Percentiles rank a stretch among this genome's conserved stretches.
These are phyloP conservation scores for Phytophthora rubi DNA, from an alignment of 352 stramenopile species.

Conservation along the genomic window DNA sequence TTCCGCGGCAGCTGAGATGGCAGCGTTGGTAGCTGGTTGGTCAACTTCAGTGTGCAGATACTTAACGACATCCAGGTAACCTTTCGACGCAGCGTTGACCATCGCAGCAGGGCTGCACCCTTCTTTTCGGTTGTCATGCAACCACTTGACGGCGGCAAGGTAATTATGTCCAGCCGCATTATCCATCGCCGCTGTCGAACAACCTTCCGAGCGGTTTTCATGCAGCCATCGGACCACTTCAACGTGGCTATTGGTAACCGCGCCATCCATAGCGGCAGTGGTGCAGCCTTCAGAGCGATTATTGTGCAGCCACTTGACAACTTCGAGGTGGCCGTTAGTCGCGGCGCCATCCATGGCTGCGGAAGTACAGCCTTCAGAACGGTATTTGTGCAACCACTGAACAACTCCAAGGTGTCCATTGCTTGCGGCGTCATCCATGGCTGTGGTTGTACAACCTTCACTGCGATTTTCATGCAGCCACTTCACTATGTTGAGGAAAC, in stretches of 20 bases:
- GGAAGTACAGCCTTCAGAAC: slow-evolving; percentile 18
- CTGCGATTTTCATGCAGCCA: slow-evolving; percentile 8
- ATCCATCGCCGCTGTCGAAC: slow-evolving; percentile 30
- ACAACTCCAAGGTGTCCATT: slow-evolving; percentile 5
- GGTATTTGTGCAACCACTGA: slow-evolving; percentile 25
- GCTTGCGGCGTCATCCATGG: slow-evolving; percentile 23
- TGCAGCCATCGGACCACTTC: slow-evolving; percentile 14
- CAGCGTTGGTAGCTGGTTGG: slow-evolving; percentile 16
- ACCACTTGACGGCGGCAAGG: slow-evolving; percentile 21
- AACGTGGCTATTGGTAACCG: slow-evolving; percentile 4
- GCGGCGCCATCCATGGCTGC: slow-evolving; percentile 29
- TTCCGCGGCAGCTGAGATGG: slow-evolving; percentile 17
- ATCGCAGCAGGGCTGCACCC: slow-evolving; percentile 26
- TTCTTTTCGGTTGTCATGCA: slow-evolving; percentile 17
- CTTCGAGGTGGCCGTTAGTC: background rate
- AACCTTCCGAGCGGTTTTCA: slow-evolving; percentile 23
- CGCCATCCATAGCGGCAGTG: slow-evolving; percentile 22
- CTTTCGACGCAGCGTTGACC: slow-evolving; percentile 22
- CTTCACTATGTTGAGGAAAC: no score
- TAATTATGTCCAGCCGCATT: slow-evolving; percentile 7
- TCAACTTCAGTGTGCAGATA: slow-evolving; percentile 23
- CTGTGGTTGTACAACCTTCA: slow-evolving; percentile 19
- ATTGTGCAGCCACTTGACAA: slow-evolving; percentile 25
- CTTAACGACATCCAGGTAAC: slow-evolving; percentile 28
- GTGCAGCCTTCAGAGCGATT: slow-evolving; percentile 26